phyloP scores from a whole-genome alignment of 2,329 filamentous ascomycete genomes.

The Paraconiothyrium sp. region DNA sequence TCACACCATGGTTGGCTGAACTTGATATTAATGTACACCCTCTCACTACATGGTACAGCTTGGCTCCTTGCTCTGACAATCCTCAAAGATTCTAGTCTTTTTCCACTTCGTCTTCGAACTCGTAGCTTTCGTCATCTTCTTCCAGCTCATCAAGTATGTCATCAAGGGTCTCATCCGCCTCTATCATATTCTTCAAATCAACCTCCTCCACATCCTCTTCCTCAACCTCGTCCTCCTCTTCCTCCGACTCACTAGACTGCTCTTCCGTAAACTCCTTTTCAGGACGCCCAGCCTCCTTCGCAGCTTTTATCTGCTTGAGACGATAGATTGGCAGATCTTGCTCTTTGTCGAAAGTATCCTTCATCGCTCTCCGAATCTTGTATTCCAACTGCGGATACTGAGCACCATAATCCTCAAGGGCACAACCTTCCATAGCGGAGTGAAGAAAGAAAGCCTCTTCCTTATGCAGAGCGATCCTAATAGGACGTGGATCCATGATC shows the following conservation, averaged over 20 bases:
- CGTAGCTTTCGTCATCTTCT: neutral
- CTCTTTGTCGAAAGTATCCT: neutral
- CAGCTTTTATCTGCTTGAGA: neutral
- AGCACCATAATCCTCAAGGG: neutral
- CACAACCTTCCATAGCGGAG: neutral
- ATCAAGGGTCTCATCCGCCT: no score
- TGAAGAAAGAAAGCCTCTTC: slow-evolving; percentile 5
- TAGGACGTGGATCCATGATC: neutral
- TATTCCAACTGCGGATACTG: slow-evolving; percentile 4
- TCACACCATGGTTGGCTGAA: no score
- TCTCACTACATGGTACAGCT: no score
- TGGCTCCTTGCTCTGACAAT: no score
- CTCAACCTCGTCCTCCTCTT: neutral
- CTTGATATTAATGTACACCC: no score
- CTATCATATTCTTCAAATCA: no score
- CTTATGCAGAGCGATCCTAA: neutral
- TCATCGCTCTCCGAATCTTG: slow-evolving; percentile 7
- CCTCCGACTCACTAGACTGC: slow-evolving; percentile 1
- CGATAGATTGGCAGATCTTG: slow-evolving; percentile 6
- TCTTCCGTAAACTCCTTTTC: neutral
- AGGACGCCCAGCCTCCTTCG: neutral
- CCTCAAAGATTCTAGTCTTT: no score
- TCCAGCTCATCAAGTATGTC: neutral
- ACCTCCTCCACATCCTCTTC: neutral
- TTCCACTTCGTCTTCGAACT: no score